phyloP scores from a whole-genome alignment of 2,329 filamentous ascomycete genomes.

The Coleophoma cylindrospora region DNA sequence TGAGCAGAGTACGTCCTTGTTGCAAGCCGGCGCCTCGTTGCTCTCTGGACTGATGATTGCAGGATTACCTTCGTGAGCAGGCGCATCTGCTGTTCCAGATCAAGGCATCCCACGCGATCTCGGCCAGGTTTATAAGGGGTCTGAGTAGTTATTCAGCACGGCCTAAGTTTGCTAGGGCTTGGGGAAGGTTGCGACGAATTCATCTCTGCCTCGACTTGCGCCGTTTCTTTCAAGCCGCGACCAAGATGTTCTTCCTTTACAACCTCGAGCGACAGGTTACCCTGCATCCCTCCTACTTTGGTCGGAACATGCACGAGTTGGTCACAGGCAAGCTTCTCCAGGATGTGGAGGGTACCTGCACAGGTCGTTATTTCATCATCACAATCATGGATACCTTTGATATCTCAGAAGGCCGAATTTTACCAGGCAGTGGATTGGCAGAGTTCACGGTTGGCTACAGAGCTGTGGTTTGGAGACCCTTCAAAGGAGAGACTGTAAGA shows the following conservation, averaged over 20 bases:
- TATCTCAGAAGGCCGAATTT: constrained; percentile 86
- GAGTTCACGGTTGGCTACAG: constrained; percentile 95
- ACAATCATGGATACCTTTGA: constrained; percentile 96
- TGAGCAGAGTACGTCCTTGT: constrained; percentile 18
- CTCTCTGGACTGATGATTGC: constrained; percentile 22
- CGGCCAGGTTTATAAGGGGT: constrained; percentile 12
- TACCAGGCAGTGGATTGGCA: constrained; percentile 85
- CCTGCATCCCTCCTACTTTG: constrained; percentile 95
- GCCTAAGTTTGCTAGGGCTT: too few relatives aligned
- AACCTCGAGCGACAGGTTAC: constrained; percentile 93
- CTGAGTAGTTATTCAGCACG: background rate
- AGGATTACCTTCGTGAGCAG: constrained; percentile 7
- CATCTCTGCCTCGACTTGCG: constrained; percentile 6
- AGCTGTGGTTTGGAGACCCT: constrained; percentile 95
- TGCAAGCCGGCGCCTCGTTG: constrained; percentile 14
- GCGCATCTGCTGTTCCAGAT: too few relatives aligned
- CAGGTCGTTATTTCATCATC: constrained; percentile 95
- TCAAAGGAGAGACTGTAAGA: constrained; percentile 93
- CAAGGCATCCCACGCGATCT: constrained; percentile 6
- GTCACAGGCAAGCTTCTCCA: constrained; percentile 84
- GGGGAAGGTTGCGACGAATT: constrained; percentile 1
- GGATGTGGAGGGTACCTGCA: constrained; percentile 93
- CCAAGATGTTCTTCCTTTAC: constrained; percentile 91
- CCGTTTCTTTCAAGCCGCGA: background rate
- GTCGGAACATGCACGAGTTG: constrained; percentile 85